phyloP scores from a whole-genome alignment of 164 flowering plant genomes.

The Houttuynia cordata region DNA sequence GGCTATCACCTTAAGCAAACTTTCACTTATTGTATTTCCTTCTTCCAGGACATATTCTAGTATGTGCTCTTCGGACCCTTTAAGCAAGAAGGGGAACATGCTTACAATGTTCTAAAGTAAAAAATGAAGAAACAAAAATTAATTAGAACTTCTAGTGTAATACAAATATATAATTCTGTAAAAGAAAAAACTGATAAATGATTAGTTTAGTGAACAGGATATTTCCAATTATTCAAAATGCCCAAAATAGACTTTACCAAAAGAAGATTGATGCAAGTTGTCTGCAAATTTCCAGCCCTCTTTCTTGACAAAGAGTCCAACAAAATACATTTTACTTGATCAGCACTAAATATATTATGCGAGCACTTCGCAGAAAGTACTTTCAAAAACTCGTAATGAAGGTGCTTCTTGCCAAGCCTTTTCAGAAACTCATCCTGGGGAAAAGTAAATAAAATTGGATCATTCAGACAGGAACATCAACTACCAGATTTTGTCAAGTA shows the following conservation, averaged over 20 bases:
- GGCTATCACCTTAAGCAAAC: constrained; percentile 48
- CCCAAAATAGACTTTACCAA: constrained; percentile 34
- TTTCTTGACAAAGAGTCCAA: constrained; percentile 27
- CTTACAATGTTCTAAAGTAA: constrained; percentile 37
- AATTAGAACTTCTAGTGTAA: background rate
- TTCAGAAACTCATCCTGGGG: constrained; percentile 52
- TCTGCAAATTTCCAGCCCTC: constrained; percentile 21
- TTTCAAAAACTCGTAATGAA: constrained; percentile 47
- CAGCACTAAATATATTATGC: constrained; percentile 50
- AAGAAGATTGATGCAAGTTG: constrained; percentile 40
- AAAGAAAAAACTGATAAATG: too few species aligned
- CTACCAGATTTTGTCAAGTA: background rate
- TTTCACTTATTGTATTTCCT: constrained; percentile 24
- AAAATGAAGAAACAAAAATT: background rate
- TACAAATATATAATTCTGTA: too few species aligned
- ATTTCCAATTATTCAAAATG: background rate
- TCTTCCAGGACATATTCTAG: constrained; percentile 29
- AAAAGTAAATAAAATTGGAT: constrained; percentile 4
- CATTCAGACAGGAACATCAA: background rate
- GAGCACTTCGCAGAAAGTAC: constrained; percentile 55
- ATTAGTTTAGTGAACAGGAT: background rate
- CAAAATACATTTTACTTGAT: constrained; percentile 49
- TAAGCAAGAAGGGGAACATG: constrained; percentile 53
- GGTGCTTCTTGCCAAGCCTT: constrained; percentile 42
- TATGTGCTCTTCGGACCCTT: constrained; percentile 55